Evolutionary conservation across 1,284 basidiomycete genomes (phyloP).

Genomic region (Moesziomyces globuligerus): DNA sequence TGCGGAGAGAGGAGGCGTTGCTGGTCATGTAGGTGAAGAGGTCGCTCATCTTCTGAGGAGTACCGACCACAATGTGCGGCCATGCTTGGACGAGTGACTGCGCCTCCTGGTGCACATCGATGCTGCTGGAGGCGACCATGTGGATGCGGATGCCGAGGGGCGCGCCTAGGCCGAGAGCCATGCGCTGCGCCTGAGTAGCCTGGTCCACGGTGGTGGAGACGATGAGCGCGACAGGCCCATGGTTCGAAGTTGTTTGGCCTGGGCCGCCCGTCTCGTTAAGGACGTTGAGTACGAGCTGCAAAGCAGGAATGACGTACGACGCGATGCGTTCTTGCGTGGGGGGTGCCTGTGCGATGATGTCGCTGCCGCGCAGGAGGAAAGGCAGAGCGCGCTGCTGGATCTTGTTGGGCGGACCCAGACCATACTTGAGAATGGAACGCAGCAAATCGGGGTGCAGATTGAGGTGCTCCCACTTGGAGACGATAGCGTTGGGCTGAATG

Average conservation of each 20-base stretch:
- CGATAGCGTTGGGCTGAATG: slow-evolving; percentile 80
- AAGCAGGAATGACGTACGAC: slow-evolving; percentile 74
- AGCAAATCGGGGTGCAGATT: slow-evolving; percentile 85
- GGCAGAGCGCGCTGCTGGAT: slow-evolving; percentile 96
- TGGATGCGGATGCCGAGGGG: slow-evolving; percentile 69
- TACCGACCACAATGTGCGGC: slow-evolving; percentile 94
- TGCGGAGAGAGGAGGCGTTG: slow-evolving; percentile 60
- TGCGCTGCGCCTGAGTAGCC: slow-evolving; percentile 95
- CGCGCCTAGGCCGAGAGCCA: slow-evolving; percentile 91
- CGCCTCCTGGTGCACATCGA: slow-evolving; percentile 53
- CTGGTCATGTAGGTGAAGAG: slow-evolving; percentile 81
- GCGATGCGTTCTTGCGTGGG: slow-evolving; percentile 98
- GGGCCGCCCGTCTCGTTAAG: slow-evolving; percentile 41
- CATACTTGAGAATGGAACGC: slow-evolving; percentile 89
- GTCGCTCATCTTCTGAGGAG: slow-evolving; percentile 93
- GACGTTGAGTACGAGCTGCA: slow-evolving; percentile 57
- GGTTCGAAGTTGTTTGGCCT: slow-evolving; percentile 30
- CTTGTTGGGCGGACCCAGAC: slow-evolving; percentile 97
- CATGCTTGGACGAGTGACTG: slow-evolving; percentile 46
- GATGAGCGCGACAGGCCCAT: slow-evolving; percentile 74
- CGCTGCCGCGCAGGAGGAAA: slow-evolving; percentile 89
- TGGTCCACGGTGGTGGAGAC: slow-evolving; percentile 98
- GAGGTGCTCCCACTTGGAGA: slow-evolving; percentile 96
- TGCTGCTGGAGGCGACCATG: slow-evolving; percentile 51
- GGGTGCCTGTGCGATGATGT: slow-evolving; percentile 97